phyloP scores from a whole-genome alignment of 169 alveolate genomes.

The Cryptosporidium meleagridis region DNA sequence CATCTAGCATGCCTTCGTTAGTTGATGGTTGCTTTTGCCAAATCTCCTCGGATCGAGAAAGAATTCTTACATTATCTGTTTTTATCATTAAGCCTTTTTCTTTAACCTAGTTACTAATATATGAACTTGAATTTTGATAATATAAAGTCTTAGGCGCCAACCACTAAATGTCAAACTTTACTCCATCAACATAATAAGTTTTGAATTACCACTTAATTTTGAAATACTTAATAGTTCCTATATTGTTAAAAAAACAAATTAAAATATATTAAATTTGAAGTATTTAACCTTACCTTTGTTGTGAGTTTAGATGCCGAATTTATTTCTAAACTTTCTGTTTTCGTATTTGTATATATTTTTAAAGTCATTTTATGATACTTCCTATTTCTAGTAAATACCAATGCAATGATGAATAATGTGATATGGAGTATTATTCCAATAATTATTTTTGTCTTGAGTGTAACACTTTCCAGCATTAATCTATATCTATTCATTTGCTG shows the following conservation, averaged over 20 bases:
- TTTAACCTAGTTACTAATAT: not conserved
- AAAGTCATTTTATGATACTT: slow-evolving; percentile 18
- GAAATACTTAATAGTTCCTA: slow-evolving; percentile 51
- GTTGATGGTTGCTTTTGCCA: slow-evolving; percentile 59
- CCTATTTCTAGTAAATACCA: not conserved
- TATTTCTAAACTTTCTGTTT: slow-evolving; percentile 7
- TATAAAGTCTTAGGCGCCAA: not conserved
- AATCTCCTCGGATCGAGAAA: slow-evolving; percentile 24
- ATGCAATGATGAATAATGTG: not conserved
- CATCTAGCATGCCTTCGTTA: slow-evolving; percentile 66
- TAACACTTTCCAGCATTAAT: not conserved
- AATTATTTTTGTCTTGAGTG: not conserved
- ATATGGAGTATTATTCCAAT: not conserved
- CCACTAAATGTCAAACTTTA: not conserved
- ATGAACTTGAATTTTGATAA: not conserved
- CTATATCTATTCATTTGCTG: not conserved
- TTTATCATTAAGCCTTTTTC: not conserved
- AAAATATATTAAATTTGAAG: not conserved
- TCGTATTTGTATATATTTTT: not conserved
- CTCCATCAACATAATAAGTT: slow-evolving; percentile 31
- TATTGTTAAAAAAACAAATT: not conserved
- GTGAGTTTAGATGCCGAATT: slow-evolving; percentile 8
- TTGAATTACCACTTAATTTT: slow-evolving; percentile 11
- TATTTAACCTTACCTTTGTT: slow-evolving; percentile 38
- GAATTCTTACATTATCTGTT: not conserved